Percentiles rank a stretch among this genome's conserved stretches.
These are phyloP conservation scores for Exserohilum rostratum DNA, from an alignment of 2,329 filamentous ascomycete genomes.

Conservation along the genomic window DNA sequence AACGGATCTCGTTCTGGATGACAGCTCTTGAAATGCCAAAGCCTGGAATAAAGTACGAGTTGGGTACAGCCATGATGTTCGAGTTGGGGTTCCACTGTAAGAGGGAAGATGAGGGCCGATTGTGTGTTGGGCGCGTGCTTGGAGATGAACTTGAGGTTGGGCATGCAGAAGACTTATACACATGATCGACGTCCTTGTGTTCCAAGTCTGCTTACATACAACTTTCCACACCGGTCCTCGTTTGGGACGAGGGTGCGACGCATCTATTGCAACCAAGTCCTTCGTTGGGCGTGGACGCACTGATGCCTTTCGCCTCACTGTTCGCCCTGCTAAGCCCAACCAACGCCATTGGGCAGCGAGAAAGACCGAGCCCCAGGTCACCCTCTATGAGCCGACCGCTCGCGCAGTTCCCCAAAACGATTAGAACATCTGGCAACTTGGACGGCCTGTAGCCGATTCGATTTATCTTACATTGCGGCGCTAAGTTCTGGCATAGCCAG, in stretches of 20 bases:
- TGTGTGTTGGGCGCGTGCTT: constrained; percentile 17
- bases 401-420: constrained; percentile 10
- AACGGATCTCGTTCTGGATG: constrained; percentile 52
- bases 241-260: constrained; percentile 11
- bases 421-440: constrained; percentile 12
- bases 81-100: not conserved
- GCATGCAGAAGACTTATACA: constrained; percentile 32
- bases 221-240: constrained; percentile 19
- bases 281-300: constrained; percentile 35
- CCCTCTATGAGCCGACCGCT: constrained; percentile 17
- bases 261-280: constrained; percentile 12
- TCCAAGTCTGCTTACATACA: constrained; percentile 10
- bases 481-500: constrained; percentile 14
- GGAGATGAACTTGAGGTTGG: constrained; percentile 24
- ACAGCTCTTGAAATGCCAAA: constrained; percentile 52
- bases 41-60: constrained; percentile 52
- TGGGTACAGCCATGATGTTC: constrained; percentile 35
- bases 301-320: constrained; percentile 40
- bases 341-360: constrained; percentile 34
- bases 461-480: constrained; percentile 11
- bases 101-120: constrained; percentile 13
- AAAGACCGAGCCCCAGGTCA: constrained; percentile 20
- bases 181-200: constrained; percentile 10
- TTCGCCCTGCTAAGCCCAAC: constrained; percentile 36
- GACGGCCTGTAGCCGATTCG: constrained; percentile 9